Conservation (phyloP, 2,329 filamentous ascomycete genomes). For the Cladophialophora yegresii region DNA sequence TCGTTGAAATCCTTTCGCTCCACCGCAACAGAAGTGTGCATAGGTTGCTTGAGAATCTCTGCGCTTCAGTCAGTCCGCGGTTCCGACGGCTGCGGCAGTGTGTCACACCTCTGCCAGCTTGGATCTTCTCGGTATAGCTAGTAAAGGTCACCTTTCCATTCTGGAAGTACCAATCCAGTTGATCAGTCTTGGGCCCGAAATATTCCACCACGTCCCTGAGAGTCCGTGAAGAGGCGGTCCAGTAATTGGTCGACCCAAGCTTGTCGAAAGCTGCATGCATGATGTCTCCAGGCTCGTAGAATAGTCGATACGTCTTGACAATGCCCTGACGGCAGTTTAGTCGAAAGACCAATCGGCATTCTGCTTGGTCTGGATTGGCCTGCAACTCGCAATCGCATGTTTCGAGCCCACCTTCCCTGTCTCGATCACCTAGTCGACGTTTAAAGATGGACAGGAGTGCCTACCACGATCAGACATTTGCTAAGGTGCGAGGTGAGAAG, state of each 20-base stretch:
- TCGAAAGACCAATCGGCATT: constrained; percentile 63
- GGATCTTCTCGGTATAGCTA: constrained; percentile 66
- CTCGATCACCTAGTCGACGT: constrained; percentile 57
- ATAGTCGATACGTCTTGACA: constrained; percentile 66
- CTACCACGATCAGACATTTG: constrained; percentile 38
- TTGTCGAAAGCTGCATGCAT: constrained; percentile 67
- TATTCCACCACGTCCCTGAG: constrained; percentile 65
- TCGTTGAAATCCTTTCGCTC: constrained; percentile 64
- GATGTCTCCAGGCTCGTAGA: constrained; percentile 62
- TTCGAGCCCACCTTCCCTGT: constrained; percentile 62
- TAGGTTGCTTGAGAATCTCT: constrained; percentile 66
- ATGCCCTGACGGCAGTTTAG: constrained; percentile 66
- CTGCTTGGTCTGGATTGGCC: constrained; percentile 57
- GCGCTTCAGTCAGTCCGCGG: constrained; percentile 23
- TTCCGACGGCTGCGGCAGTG: not conserved
- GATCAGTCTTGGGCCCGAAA: constrained; percentile 65
- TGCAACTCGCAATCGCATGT: constrained; percentile 63
- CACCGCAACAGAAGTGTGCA: constrained; percentile 65
- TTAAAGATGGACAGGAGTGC: constrained; percentile 65
- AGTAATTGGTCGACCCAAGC: constrained; percentile 57
- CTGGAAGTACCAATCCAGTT: constrained; percentile 63
- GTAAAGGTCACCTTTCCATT: constrained; percentile 62
- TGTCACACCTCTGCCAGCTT: constrained; percentile 58
- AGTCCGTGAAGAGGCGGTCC: constrained; percentile 59
- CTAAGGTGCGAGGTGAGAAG: not conserved